Conservation (phyloP, 2,329 filamentous ascomycete species). For the Graphilbum ipis-grandicollis region DNA sequence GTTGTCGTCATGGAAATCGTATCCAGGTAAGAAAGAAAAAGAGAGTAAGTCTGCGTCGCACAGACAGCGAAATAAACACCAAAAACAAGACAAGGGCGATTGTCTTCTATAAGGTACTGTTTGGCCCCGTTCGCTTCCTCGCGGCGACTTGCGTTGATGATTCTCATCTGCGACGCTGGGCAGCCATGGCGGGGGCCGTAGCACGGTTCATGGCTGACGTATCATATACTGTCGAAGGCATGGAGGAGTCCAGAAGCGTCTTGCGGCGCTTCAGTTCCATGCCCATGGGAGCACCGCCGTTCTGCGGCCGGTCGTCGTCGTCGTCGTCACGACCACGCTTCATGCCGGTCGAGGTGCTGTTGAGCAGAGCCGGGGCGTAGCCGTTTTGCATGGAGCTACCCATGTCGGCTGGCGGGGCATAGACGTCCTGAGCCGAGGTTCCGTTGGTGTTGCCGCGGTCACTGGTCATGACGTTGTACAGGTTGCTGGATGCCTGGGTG, state of each 20-base stretch:
- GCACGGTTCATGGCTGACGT: constrained; percentile 10
- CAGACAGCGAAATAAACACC: not conserved
- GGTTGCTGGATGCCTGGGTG: constrained; percentile 50
- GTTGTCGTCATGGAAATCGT: constrained; percentile 1
- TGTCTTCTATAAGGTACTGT: not conserved
- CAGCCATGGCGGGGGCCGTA: constrained; percentile 12
- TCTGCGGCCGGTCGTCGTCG: constrained; percentile 22
- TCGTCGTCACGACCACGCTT: constrained; percentile 27
- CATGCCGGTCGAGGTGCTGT: constrained; percentile 32
- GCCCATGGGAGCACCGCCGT: constrained; percentile 9
- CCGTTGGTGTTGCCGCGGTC: constrained; percentile 52
- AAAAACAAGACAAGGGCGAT: not conserved
- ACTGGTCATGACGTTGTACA: constrained; percentile 82
- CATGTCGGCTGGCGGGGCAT: constrained; percentile 48
- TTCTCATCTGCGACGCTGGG: constrained; percentile 12
- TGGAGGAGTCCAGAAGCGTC: constrained; percentile 15
- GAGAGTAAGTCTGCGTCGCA: not conserved
- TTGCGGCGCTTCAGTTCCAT: constrained; percentile 20
- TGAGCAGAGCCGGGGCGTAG: constrained; percentile 47
- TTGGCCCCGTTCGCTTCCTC: not conserved
- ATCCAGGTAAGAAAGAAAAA: constrained; percentile 1
- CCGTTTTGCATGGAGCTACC: constrained; percentile 36
- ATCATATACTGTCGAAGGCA: constrained; percentile 16
- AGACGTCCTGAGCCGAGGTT: constrained; percentile 49
- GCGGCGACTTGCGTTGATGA: not conserved